Base-by-base conservation (phyloP, 306 rosid species). In the Prunus mongolica region DNA sequence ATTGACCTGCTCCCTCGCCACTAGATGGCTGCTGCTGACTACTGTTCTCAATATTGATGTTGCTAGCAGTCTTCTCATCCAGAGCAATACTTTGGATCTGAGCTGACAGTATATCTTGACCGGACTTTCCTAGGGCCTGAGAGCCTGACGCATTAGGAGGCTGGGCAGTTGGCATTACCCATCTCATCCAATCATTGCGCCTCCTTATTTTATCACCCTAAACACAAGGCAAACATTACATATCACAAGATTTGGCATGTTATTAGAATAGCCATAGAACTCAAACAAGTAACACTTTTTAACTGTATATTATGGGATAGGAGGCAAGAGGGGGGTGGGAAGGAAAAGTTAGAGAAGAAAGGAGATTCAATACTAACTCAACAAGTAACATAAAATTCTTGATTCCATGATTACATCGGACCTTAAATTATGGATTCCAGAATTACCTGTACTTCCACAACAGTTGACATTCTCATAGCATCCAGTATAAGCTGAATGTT, bases 161-260 rank as follows among this genome's bases (percentile, higher is more conserved):
- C 76, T 88, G 86, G 82, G 71, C 81, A 34, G 89, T 65, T 46
- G 91, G 87, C 81, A 91, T 52, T 78, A 90, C 51, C 97, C 98
- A 94, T 75, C 69, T 90, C 80, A 11, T 30, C 91, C 96, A 94
- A 65, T 89, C 92, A 75, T 76, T 69, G 50, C 88, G 91, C 83
- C 86, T 84, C 80, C 98, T 90, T 82, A 94, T 74, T 77, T 83
- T 91, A 84, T 91, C 89, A 70, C 92, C 97, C 98, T 94, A 71
- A 56, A 77, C 16, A 49, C 25, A 71, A 74, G 51, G 77, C 18
- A 67, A 38, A 68, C 18, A 12, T 50, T 41, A 28, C 69, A 63
- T 27, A 77, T 62, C 41, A 62, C 18, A 60, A 74, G 18, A 69
- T 45, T 65, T 49, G 3, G 13, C 67, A 63, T 24, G 20, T 47